Base-by-base conservation (phyloP, 768 basidiomycete species). In the Steccherinum ochraceum region DNA sequence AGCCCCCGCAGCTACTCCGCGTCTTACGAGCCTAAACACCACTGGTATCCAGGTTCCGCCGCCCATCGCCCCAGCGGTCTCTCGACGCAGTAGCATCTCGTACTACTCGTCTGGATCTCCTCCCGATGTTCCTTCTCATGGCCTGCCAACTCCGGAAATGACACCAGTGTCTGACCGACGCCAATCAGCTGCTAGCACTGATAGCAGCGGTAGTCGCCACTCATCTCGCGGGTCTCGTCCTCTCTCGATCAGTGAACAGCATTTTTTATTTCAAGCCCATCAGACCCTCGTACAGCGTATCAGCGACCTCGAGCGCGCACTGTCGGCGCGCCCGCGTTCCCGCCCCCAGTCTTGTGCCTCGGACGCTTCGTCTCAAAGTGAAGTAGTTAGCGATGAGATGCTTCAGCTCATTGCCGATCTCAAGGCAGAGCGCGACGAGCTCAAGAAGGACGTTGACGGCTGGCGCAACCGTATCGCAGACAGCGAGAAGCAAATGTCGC, bases 221-320 rank as follows among this genome's bases (percentile, higher is more conserved):
- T 46, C 57, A 12, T 61, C 61, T 2, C 55, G 60, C n/a, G 35
- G 45, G 21, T 51, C 57, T 11, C 58, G 61, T 19, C 58, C 84
- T 49, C 78, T 89, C 56, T 83, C 84, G 56, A 71, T 72, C 51
- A 81, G 80, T 64, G 88, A 91, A 66, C 87, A 89, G 60, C 81
- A 89, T 75, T 92, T 91, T 81, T 77, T 89, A 66, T 81, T 83
- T 69, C 86, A 86, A 63, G 87, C 85, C 52, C 89, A 93, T 72
- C 81, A 86, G 53, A 78, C 89, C 48, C 82, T 93, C 56, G 75
- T 92, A 53, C 79, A 84, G 59, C 83, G 89, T 55, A 91, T 92
- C 65, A 81, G 82, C 44, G 88, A 89, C 57, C 72, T 93, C 55
- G 89, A 93, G 66, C 79, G 80, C 57, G 79, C 83, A 21, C 69